Conservation (phyloP, 768 basidiomycete species). For the Leucosporidium creatinivorum region DNA sequence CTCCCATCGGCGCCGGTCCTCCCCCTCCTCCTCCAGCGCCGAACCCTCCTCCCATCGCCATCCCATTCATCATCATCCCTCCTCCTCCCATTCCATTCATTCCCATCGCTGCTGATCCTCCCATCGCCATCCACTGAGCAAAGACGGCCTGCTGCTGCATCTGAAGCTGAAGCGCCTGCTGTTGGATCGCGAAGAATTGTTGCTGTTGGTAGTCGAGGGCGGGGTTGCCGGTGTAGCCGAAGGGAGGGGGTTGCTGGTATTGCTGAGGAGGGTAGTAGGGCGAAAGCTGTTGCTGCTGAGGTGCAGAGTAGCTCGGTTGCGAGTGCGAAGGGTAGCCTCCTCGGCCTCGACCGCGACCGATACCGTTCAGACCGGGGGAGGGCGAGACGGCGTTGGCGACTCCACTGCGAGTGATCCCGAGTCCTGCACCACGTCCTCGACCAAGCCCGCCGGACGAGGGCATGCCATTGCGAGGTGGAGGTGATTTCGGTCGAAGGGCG, state of each 20-base stretch:
- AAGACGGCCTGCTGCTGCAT: slow-evolving; percentile 1
- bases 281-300: neutral
- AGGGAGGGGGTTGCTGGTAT: neutral
- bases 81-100: neutral
- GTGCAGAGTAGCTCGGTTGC: neutral
- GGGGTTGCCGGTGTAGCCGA: neutral
- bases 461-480: slow-evolving; percentile 40
- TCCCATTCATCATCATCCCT: too few species aligned
- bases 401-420: slow-evolving; percentile 28
- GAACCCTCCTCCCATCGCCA: too few species aligned
- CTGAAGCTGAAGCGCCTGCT: neutral
- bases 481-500: slow-evolving; percentile 74
- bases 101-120: neutral
- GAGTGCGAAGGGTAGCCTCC: neutral
- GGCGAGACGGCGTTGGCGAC: neutral
- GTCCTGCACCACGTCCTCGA: slow-evolving; percentile 28
- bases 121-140: slow-evolving; percentile 4
- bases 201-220: neutral
- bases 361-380: neutral
- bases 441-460: slow-evolving; percentile 28
- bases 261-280: neutral
- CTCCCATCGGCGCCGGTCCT: too few species aligned
- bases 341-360: neutral
- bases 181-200: neutral
- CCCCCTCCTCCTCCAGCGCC: too few species aligned